Evolutionary conservation across 805 yeast species (phyloP), one percentile per base, ranked within the genome.

Genomic region (Candida sonorensis): DNA sequence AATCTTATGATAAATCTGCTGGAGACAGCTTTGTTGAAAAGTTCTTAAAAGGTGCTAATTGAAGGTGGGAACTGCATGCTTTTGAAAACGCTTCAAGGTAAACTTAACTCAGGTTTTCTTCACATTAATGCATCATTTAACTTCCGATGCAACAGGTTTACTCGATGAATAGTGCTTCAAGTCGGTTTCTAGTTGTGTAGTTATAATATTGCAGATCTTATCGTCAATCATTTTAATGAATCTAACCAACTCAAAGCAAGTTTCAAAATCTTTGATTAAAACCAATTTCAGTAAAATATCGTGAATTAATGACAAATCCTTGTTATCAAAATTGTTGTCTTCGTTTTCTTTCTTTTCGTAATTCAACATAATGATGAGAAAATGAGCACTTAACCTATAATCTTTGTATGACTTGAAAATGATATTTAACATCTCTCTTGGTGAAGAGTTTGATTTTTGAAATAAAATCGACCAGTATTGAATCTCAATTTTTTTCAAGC

Each of bases 21-120:
- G 69, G 72, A 50, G 71, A 77, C 51, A 68, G 66, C 47, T 84
- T 84, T 51, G 74, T 83, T 31, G 75, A 75, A 60, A 79, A 77
- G 57, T 84, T 84, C 68, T 66, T 80, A 49, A 77, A 76, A 54
- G 84, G 84, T 30, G 67, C 71, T 23, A 40, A 49, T 26, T 58
- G 36, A 64, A n/a, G n/a, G n/a, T n/a, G n/a, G n/a, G n/a, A n/a
- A n/a, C n/a, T 18, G 20, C 20, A 18, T 18, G 9, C 20, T 18
- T 18, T 18, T 18, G 8, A 18, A 18, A 9, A 18, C n/a, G n/a
- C n/a, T n/a, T n/a, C n/a, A n/a, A n/a, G n/a, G n/a, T n/a, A n/a
- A n/a, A n/a, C n/a, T n/a, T n/a, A n/a, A n/a, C n/a, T n/a, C n/a
- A n/a, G n/a, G n/a, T n/a, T n/a, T n/a, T n/a, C n/a, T n/a, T n/a